Base-by-base conservation (phyloP, 1,284 basidiomycete species). In the Kwoniella shivajii region DNA sequence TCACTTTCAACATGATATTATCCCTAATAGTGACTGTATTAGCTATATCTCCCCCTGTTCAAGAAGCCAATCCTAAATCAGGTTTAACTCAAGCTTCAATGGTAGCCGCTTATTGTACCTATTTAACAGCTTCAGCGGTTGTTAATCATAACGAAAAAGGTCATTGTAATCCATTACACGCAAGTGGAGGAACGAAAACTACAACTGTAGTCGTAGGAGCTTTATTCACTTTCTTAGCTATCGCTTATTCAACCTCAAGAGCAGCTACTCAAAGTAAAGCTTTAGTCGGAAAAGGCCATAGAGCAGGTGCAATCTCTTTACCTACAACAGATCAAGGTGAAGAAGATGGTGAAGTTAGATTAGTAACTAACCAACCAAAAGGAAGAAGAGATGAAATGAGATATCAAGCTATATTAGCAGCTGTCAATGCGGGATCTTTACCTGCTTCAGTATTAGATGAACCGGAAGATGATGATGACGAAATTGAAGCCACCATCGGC, bases 41-140 rank as follows among this genome's bases (percentile, higher is more conserved):
- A 56, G 92, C 88, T 66, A 82, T 99, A 59, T 86, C 90, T 57
- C 93, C 92, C 0, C 81, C 84, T 3, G 85, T 99, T 2, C 96
- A 99, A 72, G 93, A 95, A 67, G 84, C 88, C 62, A 99, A 98
- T 72, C 90, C 95, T 4, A 88, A 91, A 54, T 95, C 92, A 7
- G 95, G 95, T 1, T 84, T 99, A 22, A 93, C 93, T 2, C 96
- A 99, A 76, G 88, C 92, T 16, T 88, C 90, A 59, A 95, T 98
- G 89, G 95, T 99, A 18, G 90, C 91, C 3, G 91, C 88, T 1
- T 99, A 99, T 78, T 96, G 92, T 81, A 94, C 94, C 4, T 99
- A 99, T 76, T 87, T 99, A 56, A 86, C 92, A 67, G 89, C 92
- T 42, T 95, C 92, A 9, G 95, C 96, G 3, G 87, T 99, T 48